Evolutionary conservation across 306 rosid genomes (phyloP), one percentile per base, ranked within the genome.

Genomic region (Dryas alaskensis): DNA sequence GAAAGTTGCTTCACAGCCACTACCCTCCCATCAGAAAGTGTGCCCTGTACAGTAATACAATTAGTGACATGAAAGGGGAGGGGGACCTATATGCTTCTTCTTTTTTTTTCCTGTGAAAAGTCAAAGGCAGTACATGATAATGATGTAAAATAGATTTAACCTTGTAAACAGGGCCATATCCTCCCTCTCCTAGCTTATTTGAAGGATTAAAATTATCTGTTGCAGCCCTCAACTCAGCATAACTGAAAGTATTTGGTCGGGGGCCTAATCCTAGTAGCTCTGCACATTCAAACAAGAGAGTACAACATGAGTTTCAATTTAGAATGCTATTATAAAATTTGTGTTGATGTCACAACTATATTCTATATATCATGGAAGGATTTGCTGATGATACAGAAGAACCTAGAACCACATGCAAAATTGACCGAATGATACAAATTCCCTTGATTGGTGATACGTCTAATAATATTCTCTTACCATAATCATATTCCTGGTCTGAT

Each of bases 1-100:
- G 81, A 79, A 60, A 82, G 83, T 65, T 74, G 74, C 60, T 82
- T 82, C 5, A 82, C 80, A 48, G 86, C 86, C n/a, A 70, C 73
- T 43, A 63, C 55, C 25, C 80, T 82, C 53, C 83, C 80, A 74
- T 78, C 82, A n/a, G 31, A 49, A 10, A 82, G 80, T 19, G 44
- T 65, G 11, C 86, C 86, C 86, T 82, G 63, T 25, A 57, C 39
- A 65, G 31, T 6, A 69, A 31, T 8, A 52, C 51, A n/a, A 53
- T n/a, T 3, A 53, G 16, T 53, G 6, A 54, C 63, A 17, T 17
- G 31, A 49, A 4, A 11, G 43, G 14, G 19, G 31, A 43, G 2
- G n/a, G n/a, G n/a, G n/a, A n/a, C n/a, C 27, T 25, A 11, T 6
- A 11, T 52, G 22, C 16, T 4, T 58, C 22, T 2, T 27, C 2